phyloP scores from a whole-genome alignment of 768 basidiomycete species.

The Pulveroboletus frians region DNA sequence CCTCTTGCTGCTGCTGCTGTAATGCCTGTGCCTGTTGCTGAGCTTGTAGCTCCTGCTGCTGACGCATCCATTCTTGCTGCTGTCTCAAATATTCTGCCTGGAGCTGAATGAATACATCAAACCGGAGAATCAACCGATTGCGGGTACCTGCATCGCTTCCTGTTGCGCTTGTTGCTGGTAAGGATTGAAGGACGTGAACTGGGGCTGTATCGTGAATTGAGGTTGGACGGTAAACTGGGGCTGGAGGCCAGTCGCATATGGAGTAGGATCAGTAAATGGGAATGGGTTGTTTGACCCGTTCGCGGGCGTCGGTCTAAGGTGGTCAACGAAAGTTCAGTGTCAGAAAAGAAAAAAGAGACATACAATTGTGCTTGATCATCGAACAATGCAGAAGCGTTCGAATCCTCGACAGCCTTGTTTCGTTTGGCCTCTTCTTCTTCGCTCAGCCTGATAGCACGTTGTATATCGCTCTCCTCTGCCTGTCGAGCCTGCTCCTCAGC shows the following conservation, averaged over 20 bases:
- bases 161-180: constrained; percentile 92
- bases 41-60: constrained; percentile 50
- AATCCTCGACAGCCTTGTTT: constrained; percentile 62
- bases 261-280: constrained; percentile 56
- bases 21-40: constrained; percentile 40
- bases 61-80: constrained; percentile 67
- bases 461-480: constrained; percentile 79
- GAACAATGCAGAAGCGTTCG: constrained; percentile 72
- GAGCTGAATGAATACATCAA: constrained; percentile 6
- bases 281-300: constrained; percentile 48
- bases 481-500: constrained; percentile 60
- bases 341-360: constrained; percentile 25
- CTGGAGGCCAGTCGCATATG: constrained; percentile 53
- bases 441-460: constrained; percentile 77
- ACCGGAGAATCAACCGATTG: neutral
- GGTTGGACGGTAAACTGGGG: constrained; percentile 78
- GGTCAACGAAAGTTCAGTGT: constrained; percentile 1
- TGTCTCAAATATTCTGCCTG: constrained; percentile 43
- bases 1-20: constrained; percentile 40
- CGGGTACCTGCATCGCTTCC: constrained; percentile 64
- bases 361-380: constrained; percentile 83
- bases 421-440: constrained; percentile 86
- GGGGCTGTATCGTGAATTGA: constrained; percentile 70
- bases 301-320: constrained; percentile 28
- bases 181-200: constrained; percentile 91